phyloP scores from a whole-genome alignment of 176 grass and related monocot species.

The Ananas comosus region DNA sequence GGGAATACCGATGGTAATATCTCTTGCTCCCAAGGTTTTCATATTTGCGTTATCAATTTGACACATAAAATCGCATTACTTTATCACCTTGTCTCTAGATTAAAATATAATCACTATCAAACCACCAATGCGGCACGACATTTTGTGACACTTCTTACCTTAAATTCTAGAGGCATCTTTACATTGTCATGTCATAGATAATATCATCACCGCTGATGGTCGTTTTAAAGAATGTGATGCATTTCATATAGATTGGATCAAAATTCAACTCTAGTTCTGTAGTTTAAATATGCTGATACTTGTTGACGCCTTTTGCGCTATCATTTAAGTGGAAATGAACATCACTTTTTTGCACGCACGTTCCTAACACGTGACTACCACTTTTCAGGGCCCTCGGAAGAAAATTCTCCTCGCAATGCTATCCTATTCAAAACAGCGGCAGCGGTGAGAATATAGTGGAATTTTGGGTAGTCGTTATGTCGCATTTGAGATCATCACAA shows the following conservation, averaged over 20 bases:
- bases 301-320: background rate
- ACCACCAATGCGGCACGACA: background rate
- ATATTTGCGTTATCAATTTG: background rate
- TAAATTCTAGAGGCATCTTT: background rate
- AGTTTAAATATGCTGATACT: background rate
- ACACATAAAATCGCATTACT: no score
- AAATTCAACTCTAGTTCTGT: no score
- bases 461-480: background rate
- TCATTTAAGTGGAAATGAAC: background rate
- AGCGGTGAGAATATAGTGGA: constrained; percentile 16
- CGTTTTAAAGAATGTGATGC: no score
- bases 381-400: constrained; percentile 64
- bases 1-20: constrained; percentile 89
- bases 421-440: constrained; percentile 36
- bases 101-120: background rate
- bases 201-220: no score
- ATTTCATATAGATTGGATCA: no score
- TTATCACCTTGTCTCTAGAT: background rate
- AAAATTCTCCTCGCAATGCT: constrained; percentile 65
- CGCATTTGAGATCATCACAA: background rate
- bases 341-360: background rate
- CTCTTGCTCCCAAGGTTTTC: background rate
- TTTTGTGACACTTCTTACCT: background rate
- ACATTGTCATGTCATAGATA: background rate
- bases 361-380: background rate